Evolutionary conservation across 805 yeast genomes (phyloP).

Genomic region (Wickerhamiella parazyma): DNA sequence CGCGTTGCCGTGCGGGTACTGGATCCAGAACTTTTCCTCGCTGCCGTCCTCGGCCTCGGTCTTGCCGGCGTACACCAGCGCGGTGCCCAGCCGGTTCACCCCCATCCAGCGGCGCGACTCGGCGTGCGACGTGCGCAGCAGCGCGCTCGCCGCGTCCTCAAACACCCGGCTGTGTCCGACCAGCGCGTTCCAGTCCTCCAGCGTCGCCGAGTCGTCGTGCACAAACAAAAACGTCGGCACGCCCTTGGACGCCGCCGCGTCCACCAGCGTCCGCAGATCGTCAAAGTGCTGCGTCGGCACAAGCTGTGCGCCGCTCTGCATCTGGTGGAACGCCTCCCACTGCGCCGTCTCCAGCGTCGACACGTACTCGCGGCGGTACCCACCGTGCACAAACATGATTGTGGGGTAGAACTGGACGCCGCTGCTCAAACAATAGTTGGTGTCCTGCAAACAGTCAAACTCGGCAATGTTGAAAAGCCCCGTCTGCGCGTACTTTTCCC

Average conservation of each 20-base stretch:
- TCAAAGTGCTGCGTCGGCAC: conserved; percentile 20
- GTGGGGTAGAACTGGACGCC: conserved; percentile 21
- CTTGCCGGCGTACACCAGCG: conserved; percentile 9
- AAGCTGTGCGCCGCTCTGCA: conserved; percentile 20
- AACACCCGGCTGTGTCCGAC: conserved; percentile 22
- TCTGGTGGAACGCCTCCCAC: conserved; percentile 24
- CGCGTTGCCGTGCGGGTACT: conserved; percentile 13
- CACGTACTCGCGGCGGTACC: conserved; percentile 14
- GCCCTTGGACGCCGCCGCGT: conserved; percentile 17
- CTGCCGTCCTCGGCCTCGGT: background rate
- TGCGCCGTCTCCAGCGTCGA: conserved; percentile 26
- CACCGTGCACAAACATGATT: conserved; percentile 12
- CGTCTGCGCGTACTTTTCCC: conserved; percentile 26
- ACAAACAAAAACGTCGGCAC: conserved; percentile 27
- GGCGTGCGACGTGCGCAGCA: conserved; percentile 13
- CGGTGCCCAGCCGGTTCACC: conserved; percentile 15
- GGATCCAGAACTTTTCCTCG: background rate
- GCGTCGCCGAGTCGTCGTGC: conserved; percentile 27
- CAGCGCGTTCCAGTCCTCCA: conserved; percentile 30
- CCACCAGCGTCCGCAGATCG: conserved; percentile 18
- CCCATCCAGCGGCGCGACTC: conserved; percentile 14
- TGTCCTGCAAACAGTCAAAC: conserved; percentile 28
- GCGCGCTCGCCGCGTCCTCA: conserved; percentile 12
- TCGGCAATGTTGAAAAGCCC: conserved; percentile 29
- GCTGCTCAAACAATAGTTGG: conserved; percentile 24